Evolutionary conservation across 208 protist genomes (phyloP).

Genomic region (Leishmania gerbilli): DNA sequence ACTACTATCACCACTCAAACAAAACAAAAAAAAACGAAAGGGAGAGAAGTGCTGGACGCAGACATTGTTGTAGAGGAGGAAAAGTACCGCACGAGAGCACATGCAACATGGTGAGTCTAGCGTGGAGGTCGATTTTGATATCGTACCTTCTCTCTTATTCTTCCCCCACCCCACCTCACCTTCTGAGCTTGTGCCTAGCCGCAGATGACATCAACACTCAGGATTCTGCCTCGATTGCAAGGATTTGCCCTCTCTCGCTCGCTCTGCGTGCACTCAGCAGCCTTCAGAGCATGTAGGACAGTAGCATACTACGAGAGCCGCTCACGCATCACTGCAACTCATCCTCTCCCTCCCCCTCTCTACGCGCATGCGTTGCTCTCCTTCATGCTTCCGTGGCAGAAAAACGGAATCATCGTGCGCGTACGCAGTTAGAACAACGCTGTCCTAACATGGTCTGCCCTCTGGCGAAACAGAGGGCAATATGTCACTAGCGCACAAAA

Average conservation of each 20-base stretch:
- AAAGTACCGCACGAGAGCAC: background rate
- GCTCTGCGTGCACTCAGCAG: background rate
- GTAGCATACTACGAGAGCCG: background rate
- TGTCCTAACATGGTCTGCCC: no score
- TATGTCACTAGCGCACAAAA: slow-evolving; percentile 34
- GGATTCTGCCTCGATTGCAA: background rate
- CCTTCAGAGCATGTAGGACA: background rate
- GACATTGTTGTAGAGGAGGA: background rate
- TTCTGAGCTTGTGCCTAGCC: background rate
- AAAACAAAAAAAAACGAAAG: background rate
- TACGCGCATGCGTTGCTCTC: background rate
- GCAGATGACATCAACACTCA: background rate
- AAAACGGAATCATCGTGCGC: background rate
- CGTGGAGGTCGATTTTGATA: background rate
- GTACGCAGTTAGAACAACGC: background rate
- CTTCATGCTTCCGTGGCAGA: background rate
- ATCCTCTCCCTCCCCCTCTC: background rate
- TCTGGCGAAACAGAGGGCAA: background rate
- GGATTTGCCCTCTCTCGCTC: background rate
- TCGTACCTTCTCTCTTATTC: background rate
- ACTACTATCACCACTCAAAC: no score
- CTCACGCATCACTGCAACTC: background rate
- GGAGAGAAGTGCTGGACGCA: background rate
- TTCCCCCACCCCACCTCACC: background rate
- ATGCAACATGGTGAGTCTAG: background rate